These are phyloP conservation scores for Hortaea sp. DNA, from an alignment of 2,329 filamentous ascomycete species.

Conservation along the genomic window DNA sequence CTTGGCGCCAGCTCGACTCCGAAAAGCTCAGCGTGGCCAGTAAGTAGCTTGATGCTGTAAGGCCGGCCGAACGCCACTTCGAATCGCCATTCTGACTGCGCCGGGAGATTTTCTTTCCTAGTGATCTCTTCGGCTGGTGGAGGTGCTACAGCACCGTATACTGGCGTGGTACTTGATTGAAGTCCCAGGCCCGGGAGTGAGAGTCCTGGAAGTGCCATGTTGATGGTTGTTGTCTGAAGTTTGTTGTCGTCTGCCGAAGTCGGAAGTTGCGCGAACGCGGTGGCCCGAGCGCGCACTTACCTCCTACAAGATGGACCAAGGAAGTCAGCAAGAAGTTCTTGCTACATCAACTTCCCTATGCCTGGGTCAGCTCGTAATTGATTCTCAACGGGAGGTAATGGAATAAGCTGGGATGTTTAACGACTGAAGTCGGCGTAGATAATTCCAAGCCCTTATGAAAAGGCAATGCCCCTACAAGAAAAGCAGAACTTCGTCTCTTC, in stretches of 20 bases:
- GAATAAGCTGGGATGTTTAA: too few relatives aligned
- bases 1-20: slow-evolving; percentile 83
- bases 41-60: slow-evolving; percentile 50
- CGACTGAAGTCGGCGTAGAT: too few relatives aligned
- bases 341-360: not conserved
- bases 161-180: slow-evolving; percentile 6
- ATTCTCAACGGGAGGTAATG: too few relatives aligned
- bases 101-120: slow-evolving; percentile 32
- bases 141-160: slow-evolving; percentile 9
- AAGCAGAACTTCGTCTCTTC: too few relatives aligned
- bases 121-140: slow-evolving; percentile 13
- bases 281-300: not conserved
- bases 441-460: too few relatives aligned
- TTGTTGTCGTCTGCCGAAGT: not conserved
- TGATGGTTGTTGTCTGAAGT: not conserved
- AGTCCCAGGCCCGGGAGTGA: slow-evolving; percentile 30
- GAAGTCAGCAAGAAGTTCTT: not conserved
- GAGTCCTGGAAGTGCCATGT: slow-evolving; percentile 36
- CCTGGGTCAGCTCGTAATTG: too few relatives aligned
- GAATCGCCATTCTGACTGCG: slow-evolving; percentile 38
- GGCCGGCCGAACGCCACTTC: slow-evolving; percentile 25
- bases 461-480: too few relatives aligned
- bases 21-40: slow-evolving; percentile 84
- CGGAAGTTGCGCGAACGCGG: not conserved
- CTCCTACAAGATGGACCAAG: not conserved